phyloP scores from a whole-genome alignment of 1,284 basidiomycete species.

The Leccinum subatratum region DNA sequence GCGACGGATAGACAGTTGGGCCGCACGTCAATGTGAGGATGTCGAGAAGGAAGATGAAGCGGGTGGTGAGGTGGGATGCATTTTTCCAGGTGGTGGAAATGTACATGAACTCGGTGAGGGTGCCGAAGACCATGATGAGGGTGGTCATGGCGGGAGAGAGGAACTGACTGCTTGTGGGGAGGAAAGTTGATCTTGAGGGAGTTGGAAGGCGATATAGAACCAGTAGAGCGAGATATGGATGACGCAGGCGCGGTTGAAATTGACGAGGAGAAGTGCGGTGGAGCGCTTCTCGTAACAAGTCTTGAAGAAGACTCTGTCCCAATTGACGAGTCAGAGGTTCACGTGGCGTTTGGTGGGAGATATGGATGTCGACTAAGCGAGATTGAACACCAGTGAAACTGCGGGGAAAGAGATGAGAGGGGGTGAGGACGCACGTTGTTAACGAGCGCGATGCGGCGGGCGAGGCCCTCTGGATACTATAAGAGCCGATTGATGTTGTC shows the following conservation, averaged over 20 bases:
- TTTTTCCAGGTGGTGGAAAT: slow-evolving; percentile 99
- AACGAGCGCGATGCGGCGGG: slow-evolving; percentile 75
- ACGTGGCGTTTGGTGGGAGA: slow-evolving; percentile 87
- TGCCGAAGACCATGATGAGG: slow-evolving; percentile 86
- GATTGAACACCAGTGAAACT: slow-evolving; percentile 45
- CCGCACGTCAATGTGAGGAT: slow-evolving; percentile 83
- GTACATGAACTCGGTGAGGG: slow-evolving; percentile 88
- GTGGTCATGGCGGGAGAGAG: slow-evolving; percentile 79
- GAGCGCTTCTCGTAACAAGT: slow-evolving; percentile 95
- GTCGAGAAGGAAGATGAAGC: slow-evolving; percentile 81
- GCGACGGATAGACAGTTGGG: slow-evolving; percentile 70
- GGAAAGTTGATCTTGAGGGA: slow-evolving; percentile 87
- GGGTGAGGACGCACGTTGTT: slow-evolving; percentile 64
- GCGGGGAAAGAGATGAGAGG: neutral
- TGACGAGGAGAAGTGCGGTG: slow-evolving; percentile 84
- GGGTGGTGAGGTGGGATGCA: slow-evolving; percentile 86
- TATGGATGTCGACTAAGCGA: slow-evolving; percentile 83
- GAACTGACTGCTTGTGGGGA: slow-evolving; percentile 47
- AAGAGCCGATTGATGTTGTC: slow-evolving; percentile 99
- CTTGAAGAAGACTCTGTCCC: no score
- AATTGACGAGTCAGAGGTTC: slow-evolving; percentile 86
- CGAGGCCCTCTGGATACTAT: slow-evolving; percentile 98
- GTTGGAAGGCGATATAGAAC: slow-evolving; percentile 92
- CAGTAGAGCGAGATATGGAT: slow-evolving; percentile 87
- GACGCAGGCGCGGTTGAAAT: slow-evolving; percentile 97